These are phyloP conservation scores for Ilex paraguariensis DNA, from an alignment of 305 asterid genomes.

Conservation along the genomic window DNA sequence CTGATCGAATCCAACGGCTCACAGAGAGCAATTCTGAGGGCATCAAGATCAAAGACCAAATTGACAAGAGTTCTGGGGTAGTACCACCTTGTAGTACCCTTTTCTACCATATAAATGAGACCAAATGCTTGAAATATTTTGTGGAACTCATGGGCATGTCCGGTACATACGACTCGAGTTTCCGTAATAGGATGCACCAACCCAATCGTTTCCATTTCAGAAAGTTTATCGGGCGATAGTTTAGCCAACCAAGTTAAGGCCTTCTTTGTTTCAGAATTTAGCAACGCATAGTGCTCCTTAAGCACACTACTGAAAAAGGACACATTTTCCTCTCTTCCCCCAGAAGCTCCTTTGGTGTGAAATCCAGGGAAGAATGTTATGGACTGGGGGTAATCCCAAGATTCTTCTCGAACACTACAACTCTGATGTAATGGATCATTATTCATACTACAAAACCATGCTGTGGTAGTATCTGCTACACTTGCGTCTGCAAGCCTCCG, in stretches of 20 bases:
- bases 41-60: conserved; percentile 79
- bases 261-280: conserved; percentile 63
- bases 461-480: conserved; percentile 43
- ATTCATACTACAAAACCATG: conserved; percentile 98
- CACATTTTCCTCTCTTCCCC: conserved; percentile 66
- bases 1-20: conserved; percentile 78
- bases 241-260: conserved; percentile 89
- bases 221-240: conserved; percentile 67
- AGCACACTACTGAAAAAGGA: conserved; percentile 75
- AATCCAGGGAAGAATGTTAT: conserved; percentile 80
- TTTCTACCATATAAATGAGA: conserved; percentile 60
- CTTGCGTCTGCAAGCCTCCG: conserved; percentile 58
- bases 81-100: conserved; percentile 66
- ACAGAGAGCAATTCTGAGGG: conserved; percentile 83
- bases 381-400: conserved; percentile 60
- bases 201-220: conserved; percentile 86
- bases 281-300: conserved; percentile 50
- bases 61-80: conserved; percentile 71
- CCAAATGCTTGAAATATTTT: conserved; percentile 86
- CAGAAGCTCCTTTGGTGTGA: conserved; percentile 59
- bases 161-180: conserved; percentile 47
- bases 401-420: conserved; percentile 79
- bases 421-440: conserved; percentile 58
- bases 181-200: conserved; percentile 68
- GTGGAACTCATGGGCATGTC: conserved; percentile 59